Base-by-base conservation (phyloP, 208 protist species). In the Crithidia acanthocephali region DNA sequence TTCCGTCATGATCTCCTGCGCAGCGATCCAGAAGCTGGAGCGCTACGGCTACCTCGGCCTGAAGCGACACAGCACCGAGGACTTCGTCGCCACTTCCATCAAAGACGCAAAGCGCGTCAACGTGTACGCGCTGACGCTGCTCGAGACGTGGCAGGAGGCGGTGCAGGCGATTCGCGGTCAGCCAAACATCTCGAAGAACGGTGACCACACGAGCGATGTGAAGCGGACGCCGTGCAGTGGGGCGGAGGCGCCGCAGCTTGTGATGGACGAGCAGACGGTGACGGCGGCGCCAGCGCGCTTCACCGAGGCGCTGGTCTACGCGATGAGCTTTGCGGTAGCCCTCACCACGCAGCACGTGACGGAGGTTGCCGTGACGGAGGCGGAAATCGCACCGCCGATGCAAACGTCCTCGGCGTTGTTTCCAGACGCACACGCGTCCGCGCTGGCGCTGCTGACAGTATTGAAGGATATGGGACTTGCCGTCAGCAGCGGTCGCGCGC, bases 1-100 rank as follows among this genome's bases (percentile, higher is more conserved):
- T n/a, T n/a, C n/a, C n/a, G 35, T 40, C 9, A 95, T 96, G 91
- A 76, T 96, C 25, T 88, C 91, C 13, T 92, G 87, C 55, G 86
- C 88, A 1, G 85, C 92, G 0, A 88, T 97, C 58, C 92, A 97
- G 61, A 93, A 93, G 66, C 72, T 97, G 28, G 89, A 97, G 79
- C 85, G 92, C 6, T 97, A 97, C 63, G 92, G 88, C 32, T 76
- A 88, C 63, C 81, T 97, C 37, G 89, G 80, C 22, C 80, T 91
- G 16, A 95, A 95, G 78, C 87, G 89, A 5, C 74, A 82, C 68
- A 86, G 56, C 67, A 71, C 84, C 13, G 82, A 87, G 27, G 85
- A 97, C 65, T 95, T 92, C 72, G 71, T 97, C 22, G 30, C 72
- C 1, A 81, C 83, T 23, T 95, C 92, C 0, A 66, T 97, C 6